Base-by-base conservation (phyloP, 225 moss, liverwort and hornwort species). In the Asterella californica region DNA sequence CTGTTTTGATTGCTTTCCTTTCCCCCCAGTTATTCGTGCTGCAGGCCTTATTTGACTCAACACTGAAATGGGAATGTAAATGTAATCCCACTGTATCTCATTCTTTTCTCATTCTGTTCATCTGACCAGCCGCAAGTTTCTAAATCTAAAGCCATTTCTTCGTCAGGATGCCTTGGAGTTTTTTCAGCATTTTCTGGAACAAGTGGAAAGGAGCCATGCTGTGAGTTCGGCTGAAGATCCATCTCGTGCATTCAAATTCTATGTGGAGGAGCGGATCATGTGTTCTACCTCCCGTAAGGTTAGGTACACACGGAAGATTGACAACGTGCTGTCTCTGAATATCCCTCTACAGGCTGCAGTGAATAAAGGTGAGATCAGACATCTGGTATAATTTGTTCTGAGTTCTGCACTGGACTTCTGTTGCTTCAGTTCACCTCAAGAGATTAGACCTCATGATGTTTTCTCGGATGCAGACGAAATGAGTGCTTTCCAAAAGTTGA, bases 101-200 rank as follows among this genome's bases (percentile, higher is more conserved):
- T 42, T 42, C 42, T 5, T 38, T 24, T 10, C 10, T 45, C 22
- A 37, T 70, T 22, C 24, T 6, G 24, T 36, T 10, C 15, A 45
- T 5, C 19, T 45, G 42, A 4, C 25, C 38, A 9, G 42, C 10
- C 70, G 8, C 19, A 70, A 21, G 34, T 24, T 36, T 42, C 10
- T 24, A 36, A 32, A 15, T 1, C 32, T 0, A 32, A 14, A 67
- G 30, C 30, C 30, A 27, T 14, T 38, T 29, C 17, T 81, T 72
- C 29, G 45, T 74, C 84, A 99, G 99, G 99, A 99, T 86, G 99
- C 99, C 33, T 84, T 99, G 88, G 99, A 99, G 87, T 99, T 95
- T 86, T 95, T 91, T 68, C 99, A 99, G 84, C 93, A 99, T 85
- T 86, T 99, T 75, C 82, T 99, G 82, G 95, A 99, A 76, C 95